phyloP scores from a whole-genome alignment of 441 rosid genomes.

The Adansonia rubrostipa region DNA sequence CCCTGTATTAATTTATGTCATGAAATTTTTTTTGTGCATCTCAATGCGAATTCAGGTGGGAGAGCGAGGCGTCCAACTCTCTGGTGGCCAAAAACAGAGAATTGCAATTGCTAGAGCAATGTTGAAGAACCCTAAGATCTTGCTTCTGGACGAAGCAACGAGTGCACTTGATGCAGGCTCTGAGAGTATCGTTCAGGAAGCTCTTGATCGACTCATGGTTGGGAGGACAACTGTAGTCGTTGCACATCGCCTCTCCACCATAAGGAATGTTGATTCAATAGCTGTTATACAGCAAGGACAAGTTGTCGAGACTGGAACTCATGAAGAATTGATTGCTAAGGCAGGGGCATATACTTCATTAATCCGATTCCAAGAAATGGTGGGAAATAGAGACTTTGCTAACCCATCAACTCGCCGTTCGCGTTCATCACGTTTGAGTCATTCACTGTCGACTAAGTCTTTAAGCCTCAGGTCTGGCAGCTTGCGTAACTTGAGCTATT shows the following conservation, averaged over 20 bases:
- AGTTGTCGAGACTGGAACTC: constrained; percentile 93
- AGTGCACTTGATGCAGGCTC: constrained; percentile 98
- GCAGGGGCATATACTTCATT: constrained; percentile 85
- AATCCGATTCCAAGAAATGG: constrained; percentile 94
- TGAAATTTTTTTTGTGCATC: background rate
- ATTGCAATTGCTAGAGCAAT: constrained; percentile 96
- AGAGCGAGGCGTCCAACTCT: constrained; percentile 93
- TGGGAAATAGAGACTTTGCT: constrained; percentile 77
- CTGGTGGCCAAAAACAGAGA: constrained; percentile 98
- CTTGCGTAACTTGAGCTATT: constrained; percentile 90
- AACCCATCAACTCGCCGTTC: constrained; percentile 84
- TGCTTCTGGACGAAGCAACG: constrained; percentile 96
- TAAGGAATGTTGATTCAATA: constrained; percentile 85
- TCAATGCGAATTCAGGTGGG: constrained; percentile 63
- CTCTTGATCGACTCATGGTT: constrained; percentile 92
- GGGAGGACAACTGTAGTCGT: constrained; percentile 96
- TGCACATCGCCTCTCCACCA: constrained; percentile 95
- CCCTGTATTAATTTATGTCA: constrained; percentile 6
- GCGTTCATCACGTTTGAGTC: constrained; percentile 87
- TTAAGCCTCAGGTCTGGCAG: constrained; percentile 96
- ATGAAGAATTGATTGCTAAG: constrained; percentile 81
- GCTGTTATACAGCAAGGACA: constrained; percentile 95
- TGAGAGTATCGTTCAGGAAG: constrained; percentile 97
- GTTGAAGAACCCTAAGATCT: constrained; percentile 91
- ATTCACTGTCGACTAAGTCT: constrained; percentile 90